phyloP scores from a whole-genome alignment of 768 basidiomycete genomes.

The Cystofilobasidium macerans region DNA sequence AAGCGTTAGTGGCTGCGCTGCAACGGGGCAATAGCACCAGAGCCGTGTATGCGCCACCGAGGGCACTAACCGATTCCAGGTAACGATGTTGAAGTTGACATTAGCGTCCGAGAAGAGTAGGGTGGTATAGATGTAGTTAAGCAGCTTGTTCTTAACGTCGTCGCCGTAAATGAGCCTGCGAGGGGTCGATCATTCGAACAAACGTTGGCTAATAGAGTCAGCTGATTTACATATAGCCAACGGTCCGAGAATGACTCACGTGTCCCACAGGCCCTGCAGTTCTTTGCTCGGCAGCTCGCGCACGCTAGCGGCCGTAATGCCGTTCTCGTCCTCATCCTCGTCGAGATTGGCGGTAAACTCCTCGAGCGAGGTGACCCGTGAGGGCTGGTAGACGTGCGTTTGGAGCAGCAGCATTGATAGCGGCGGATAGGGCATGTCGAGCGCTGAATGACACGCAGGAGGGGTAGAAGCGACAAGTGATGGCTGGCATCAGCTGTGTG shows the following conservation, averaged over 20 bases:
- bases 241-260: slow-evolving; percentile 36
- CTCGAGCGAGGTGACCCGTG: slow-evolving; percentile 40
- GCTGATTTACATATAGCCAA: too few relatives aligned
- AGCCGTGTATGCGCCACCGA: not conserved
- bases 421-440: slow-evolving; percentile 46
- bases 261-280: slow-evolving; percentile 82
- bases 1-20: too few relatives aligned
- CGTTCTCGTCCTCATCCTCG: slow-evolving; percentile 46
- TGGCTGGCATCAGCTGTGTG: too few relatives aligned
- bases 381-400: slow-evolving; percentile 81
- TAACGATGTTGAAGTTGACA: slow-evolving; percentile 61
- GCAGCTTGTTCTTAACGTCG: slow-evolving; percentile 69
- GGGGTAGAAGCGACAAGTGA: too few relatives aligned
- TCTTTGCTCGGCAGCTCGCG: slow-evolving; percentile 71
- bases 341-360: slow-evolving; percentile 51
- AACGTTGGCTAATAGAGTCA: too few relatives aligned
- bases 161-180: slow-evolving; percentile 63
- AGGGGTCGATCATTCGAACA: not conserved
- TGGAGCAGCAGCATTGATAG: slow-evolving; percentile 55
- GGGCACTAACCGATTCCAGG: slow-evolving; percentile 66
- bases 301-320: slow-evolving; percentile 76
- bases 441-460: slow-evolving; percentile 40
- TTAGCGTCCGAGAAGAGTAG: slow-evolving; percentile 67
- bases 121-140: slow-evolving; percentile 92
- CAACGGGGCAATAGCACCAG: too few relatives aligned